Percentiles rank a stretch among this genome's conserved stretches.
Conservation (phyloP, 208 protist genomes). For the Hexamita inflata region DNA sequence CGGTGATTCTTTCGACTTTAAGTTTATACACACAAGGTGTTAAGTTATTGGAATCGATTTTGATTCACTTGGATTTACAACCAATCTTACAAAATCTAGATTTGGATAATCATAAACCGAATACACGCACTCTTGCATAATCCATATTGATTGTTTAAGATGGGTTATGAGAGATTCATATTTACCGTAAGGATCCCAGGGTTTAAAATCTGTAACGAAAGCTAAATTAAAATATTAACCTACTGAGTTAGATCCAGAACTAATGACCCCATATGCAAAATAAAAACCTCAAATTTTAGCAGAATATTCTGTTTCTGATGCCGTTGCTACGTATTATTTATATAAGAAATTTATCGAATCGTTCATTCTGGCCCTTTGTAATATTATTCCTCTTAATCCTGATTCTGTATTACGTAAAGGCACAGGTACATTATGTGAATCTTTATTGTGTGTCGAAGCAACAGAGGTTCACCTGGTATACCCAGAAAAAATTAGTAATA, state of each 20-base stretch:
- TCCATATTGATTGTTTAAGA: constrained; percentile 93
- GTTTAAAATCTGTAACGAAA: constrained; percentile 86
- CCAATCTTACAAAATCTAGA: constrained; percentile 40
- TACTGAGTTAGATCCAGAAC: constrained; percentile 94
- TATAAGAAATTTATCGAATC: constrained; percentile 97
- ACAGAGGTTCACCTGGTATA: constrained; percentile 87
- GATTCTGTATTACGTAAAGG: constrained; percentile 93
- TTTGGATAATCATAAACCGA: constrained; percentile 61
- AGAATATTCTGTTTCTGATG: constrained; percentile 99
- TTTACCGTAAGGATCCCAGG: constrained; percentile 84
- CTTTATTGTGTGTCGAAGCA: constrained; percentile 89
- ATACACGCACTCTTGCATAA: constrained; percentile 66
- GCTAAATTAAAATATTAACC: constrained; percentile 96
- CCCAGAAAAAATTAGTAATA: constrained; percentile 86
- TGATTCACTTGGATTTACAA: constrained; percentile 48
- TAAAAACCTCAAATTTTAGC: constrained; percentile 81
- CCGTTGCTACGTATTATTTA: constrained; percentile 97
- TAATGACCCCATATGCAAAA: constrained; percentile 86
- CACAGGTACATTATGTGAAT: constrained; percentile 95
- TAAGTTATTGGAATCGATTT: constrained; percentile 48
- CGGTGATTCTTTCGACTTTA: constrained; percentile 99
- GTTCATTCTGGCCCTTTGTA: constrained; percentile 99
- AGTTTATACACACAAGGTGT: constrained; percentile 84
- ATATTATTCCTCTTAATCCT: constrained; percentile 94
- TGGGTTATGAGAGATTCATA: constrained; percentile 99